Evolutionary conservation across 73 alveolate genomes (phyloP), one percentile per base, ranked within the genome.

Genomic region (Paramecium primaurelia): DNA sequence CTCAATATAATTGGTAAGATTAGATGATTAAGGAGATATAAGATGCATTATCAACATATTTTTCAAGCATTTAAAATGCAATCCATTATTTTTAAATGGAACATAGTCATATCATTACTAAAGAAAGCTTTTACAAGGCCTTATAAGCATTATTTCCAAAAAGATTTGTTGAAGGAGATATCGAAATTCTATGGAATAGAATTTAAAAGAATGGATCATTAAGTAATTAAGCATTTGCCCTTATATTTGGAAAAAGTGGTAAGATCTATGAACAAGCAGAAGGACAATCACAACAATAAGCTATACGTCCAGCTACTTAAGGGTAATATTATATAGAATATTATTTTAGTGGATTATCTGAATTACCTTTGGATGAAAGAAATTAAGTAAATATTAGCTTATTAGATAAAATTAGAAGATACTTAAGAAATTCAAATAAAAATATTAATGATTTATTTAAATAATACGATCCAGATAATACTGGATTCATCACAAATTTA

Each of bases 401-500:
- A 18, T 30, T 51, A 42, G 94, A 89, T 30, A 94, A 92, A 75
- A 83, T 97, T 40, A 92, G 97, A 77, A 86, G 92, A 69, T 60
- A 87, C 30, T 42, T 97, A 32, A 95, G 93, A 77, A 73, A 96
- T 10, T 49, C 96, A 14, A 80, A 89, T 58, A 60, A 49, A 58
- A 54, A 93, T n/a, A 32, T 95, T 11, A 94, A 73, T 71, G 88
- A 94, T 58, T 45, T 96, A 20, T 95, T 97, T 60, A 89, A 71
- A 49, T 92, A 94, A 25, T 88, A 88, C 34, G 99, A 97, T 92
- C 47, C 86, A 22, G 98, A 96, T 77, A 94, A 93, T 22, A 92
- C 94, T 84, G 98, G 98, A 26, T 45, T 54, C 12, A 86, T 97
- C 1, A 93, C 98, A 1, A 83, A 88, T 25, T 47, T 96, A 16